Evolutionary conservation across 75 land plant species (phyloP), one percentile per base, ranked within the genome.

Genomic region (Picea glauca): DNA sequence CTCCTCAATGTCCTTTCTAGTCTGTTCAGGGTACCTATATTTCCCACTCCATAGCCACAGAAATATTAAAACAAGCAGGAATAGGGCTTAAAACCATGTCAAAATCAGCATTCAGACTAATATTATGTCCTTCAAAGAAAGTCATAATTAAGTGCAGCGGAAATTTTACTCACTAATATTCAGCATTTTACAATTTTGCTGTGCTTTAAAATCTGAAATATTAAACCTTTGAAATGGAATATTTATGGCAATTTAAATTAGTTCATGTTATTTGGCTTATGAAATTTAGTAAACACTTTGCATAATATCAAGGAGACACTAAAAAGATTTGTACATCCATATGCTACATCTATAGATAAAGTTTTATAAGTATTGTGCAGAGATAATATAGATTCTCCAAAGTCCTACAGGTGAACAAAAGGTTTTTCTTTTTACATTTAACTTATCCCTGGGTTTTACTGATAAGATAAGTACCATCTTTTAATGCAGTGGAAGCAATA

Each of bases 401-500:
- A 50, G 56, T 50, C 56, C 56, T 50, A 50, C 12, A 50, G 56
- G 11, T 50, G 56, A 50, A 50, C 11, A 50, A 50, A 50, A 50
- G 56, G 0, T 9, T 50, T 11, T 50, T 50, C 56, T 9, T 50
- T 50, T 50, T 50, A 1, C 56, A 50, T 9, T 50, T 9, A 50
- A 9, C 56, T 50, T 50, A 50, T 50, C 38, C 70, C 40, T 26
- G 9, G 17, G 31, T 74, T 35, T 13, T 6, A 0, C 13, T n/a
- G 31, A 66, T 54, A 13, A 14, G 54, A 58, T 13, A 30, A 66
- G 30, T 83, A 93, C 98, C 98, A 95, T n/a, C 64, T 83, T 0
- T 32, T 77, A 14, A 89, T 78, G 61, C 98, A 96, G 13, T 88
- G 83, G 32, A 82, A 14, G 72, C 98, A 96, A 72, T 78, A 94